These are phyloP conservation scores for Fraxinus angustifolia DNA, from an alignment of 305 asterid species.

Conservation along the genomic window DNA sequence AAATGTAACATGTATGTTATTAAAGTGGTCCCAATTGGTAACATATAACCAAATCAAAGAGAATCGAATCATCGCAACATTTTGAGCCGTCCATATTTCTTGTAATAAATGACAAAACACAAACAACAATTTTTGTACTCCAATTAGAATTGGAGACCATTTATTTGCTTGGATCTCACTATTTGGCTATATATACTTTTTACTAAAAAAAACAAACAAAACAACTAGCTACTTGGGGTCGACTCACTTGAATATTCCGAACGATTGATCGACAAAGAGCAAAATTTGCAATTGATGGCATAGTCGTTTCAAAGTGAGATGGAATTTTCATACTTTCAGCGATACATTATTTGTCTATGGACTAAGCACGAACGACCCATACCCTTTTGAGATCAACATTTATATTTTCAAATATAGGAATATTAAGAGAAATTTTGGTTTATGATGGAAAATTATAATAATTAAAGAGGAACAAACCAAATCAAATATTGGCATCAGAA, in stretches of 20 bases:
- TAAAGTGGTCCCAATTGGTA: not conserved
- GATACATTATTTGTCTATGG: not conserved
- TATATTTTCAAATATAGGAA: not conserved
- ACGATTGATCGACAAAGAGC: not conserved
- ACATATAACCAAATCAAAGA: not conserved
- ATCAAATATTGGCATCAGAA: not conserved
- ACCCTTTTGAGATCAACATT: not conserved
- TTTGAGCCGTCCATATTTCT: constrained; percentile 15
- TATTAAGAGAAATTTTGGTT: not conserved
- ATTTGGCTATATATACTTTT: not conserved
- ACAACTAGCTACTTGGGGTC: not conserved
- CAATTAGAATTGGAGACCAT: constrained; percentile 16
- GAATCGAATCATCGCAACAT: constrained; percentile 11
- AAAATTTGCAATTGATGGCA: not conserved
- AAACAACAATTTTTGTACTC: not conserved
- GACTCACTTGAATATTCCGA: not conserved
- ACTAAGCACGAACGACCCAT: not conserved
- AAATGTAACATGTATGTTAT: not conserved
- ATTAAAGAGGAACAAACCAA: not conserved
- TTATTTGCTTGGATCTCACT: constrained; percentile 18
- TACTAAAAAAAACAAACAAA: not conserved
- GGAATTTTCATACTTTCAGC: not conserved
- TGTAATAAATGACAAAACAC: not conserved
- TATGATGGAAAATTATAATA: not conserved
- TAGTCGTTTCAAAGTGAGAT: not conserved